phyloP scores from a whole-genome alignment of 139 green algal genomes.

The Chlorella sorokiniana region DNA sequence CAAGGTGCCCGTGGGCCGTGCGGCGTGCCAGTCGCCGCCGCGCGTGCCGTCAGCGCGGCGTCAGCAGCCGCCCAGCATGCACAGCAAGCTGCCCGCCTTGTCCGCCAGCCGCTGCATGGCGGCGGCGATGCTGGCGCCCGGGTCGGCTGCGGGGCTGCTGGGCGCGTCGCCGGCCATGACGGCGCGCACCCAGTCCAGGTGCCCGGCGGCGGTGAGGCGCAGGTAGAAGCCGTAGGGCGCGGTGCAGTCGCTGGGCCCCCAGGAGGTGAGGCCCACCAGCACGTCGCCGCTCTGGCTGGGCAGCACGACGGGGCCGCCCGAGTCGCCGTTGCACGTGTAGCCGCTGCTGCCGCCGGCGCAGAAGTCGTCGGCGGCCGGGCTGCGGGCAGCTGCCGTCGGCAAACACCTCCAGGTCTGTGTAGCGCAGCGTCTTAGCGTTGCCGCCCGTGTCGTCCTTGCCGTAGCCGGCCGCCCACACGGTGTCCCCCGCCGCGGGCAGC shows the following conservation, averaged over 20 bases:
- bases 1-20: no score
- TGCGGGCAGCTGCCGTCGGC: not conserved
- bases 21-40: no score
- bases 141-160: no score
- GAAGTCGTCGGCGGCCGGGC: not conserved
- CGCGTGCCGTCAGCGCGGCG: no score
- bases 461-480: not conserved
- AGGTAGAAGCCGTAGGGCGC: not conserved
- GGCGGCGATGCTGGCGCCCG: no score
- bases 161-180: no score
- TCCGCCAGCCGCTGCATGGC: no score
- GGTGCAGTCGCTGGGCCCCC: not conserved
- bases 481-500: not conserved
- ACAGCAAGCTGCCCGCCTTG: no score
- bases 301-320: not conserved
- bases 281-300: not conserved
- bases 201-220: no score
- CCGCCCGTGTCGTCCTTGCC: not conserved
- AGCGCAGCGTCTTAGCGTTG: not conserved
- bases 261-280: not conserved
- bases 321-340: conserved; percentile 10
- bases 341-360: not conserved
- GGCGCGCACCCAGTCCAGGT: no score
- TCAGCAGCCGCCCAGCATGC: no score
- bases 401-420: not conserved